Percentiles rank a stretch among this genome's conserved stretches.
These are phyloP conservation scores for Aspergillus hancockii DNA, from an alignment of 495 filamentous ascomycete species.

Conservation along the genomic window DNA sequence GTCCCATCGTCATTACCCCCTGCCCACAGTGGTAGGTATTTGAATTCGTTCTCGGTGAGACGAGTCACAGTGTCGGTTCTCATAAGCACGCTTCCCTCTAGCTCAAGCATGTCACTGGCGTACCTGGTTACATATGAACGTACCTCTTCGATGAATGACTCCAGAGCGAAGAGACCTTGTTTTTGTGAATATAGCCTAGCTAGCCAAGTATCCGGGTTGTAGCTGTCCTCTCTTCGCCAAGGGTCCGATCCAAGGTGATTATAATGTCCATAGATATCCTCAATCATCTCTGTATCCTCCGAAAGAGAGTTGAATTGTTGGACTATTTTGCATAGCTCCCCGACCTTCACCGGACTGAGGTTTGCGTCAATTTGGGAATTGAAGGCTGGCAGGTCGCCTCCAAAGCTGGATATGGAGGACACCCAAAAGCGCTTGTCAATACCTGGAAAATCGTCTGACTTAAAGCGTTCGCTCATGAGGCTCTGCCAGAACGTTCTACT, in stretches of 20 bases:
- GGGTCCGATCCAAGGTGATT: not conserved
- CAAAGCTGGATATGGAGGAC: slow-evolving; percentile 10
- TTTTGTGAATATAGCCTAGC: not conserved
- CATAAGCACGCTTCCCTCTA: slow-evolving; percentile 8
- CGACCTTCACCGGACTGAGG: not conserved
- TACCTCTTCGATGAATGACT: slow-evolving; percentile 15
- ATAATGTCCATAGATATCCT: not conserved
- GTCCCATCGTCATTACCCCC: slow-evolving; percentile 56
- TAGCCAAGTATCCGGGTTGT: not conserved
- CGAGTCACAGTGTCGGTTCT: slow-evolving; percentile 47
- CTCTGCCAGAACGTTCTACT: slow-evolving; percentile 37
- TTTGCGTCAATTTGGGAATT: slow-evolving; percentile 9
- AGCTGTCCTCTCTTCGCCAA: not conserved
- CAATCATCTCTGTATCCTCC: not conserved
- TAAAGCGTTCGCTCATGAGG: slow-evolving; percentile 1
- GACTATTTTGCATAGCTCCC: not conserved
- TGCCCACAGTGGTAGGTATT: slow-evolving; percentile 56
- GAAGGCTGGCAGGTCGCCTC: slow-evolving; percentile 7
- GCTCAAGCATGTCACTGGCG: slow-evolving; percentile 20
- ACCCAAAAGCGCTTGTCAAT: not conserved
- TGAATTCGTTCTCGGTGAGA: slow-evolving; percentile 50
- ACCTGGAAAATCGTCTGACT: not conserved
- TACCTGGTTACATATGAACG: slow-evolving; percentile 19
- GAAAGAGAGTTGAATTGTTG: not conserved
- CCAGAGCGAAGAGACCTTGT: slow-evolving; percentile 1